Percentiles rank a stretch among this genome's conserved stretches.
Evolutionary conservation across 176 grass and related monocot genomes (phyloP).

Genomic region (Typha latifolia): DNA sequence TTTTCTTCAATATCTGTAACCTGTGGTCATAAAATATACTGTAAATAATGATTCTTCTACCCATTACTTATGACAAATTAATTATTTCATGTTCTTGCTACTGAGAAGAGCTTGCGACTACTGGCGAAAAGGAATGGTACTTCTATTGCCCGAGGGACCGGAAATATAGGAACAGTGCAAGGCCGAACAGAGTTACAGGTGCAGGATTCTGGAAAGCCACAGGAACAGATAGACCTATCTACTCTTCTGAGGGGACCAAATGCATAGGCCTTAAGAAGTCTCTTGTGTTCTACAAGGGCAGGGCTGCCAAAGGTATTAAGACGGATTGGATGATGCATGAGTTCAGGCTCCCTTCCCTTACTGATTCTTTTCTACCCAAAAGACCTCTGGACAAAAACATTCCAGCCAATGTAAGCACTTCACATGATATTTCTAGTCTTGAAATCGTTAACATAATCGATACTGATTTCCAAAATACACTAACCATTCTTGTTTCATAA

Average conservation of each 20-base stretch:
- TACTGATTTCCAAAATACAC: not conserved
- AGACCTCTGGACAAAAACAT: conserved; percentile 80
- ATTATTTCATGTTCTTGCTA: not conserved
- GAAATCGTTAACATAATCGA: not conserved
- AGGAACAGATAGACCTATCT: conserved; percentile 90
- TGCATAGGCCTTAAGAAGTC: conserved; percentile 99
- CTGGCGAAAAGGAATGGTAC: conserved; percentile 99
- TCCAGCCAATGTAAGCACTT: conserved; percentile 64
- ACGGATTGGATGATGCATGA: conserved; percentile 99
- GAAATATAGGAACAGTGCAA: conserved; percentile 90
- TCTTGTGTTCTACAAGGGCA: conserved; percentile 95
- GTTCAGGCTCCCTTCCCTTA: conserved; percentile 73
- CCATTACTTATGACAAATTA: no score
- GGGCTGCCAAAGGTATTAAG: conserved; percentile 88
- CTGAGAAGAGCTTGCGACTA: conserved; percentile 68
- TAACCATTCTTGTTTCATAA: conserved; percentile 15
- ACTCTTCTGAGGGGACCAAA: conserved; percentile 75
- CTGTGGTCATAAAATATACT: no score
- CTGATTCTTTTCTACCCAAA: conserved; percentile 46
- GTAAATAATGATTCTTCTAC: no score
- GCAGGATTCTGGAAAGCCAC: conserved; percentile 99
- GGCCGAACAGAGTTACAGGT: conserved; percentile 85
- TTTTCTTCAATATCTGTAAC: no score
- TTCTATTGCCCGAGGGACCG: conserved; percentile 98
- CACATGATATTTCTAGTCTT: not conserved